Evolutionary conservation across 176 grass and related monocot species (phyloP).

Genomic region (Saccharum spontaneum): DNA sequence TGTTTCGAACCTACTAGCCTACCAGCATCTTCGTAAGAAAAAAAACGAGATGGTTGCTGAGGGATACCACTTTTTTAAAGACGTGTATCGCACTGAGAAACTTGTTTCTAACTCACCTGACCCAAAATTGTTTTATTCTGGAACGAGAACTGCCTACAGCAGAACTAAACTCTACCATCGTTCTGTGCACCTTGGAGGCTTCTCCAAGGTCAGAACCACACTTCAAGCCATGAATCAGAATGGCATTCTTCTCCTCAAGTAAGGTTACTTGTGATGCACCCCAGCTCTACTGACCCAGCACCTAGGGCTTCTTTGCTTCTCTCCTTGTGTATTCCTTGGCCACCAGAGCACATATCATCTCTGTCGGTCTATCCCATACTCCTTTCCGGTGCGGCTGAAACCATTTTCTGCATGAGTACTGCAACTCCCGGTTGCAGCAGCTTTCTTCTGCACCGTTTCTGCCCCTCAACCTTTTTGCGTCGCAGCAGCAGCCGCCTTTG

Average conservation of each 20-base stretch:
- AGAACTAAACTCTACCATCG: neutral
- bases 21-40: neutral
- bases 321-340: conserved; percentile 42
- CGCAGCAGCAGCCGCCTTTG: neutral
- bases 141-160: neutral
- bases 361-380: neutral
- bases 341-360: conserved; percentile 36
- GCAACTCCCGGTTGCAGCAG: conserved; percentile 5
- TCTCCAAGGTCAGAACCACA: conserved; percentile 35
- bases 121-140: neutral
- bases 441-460: conserved; percentile 28
- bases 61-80: too few species aligned
- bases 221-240: conserved; percentile 38
- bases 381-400: conserved; percentile 26
- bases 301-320: conserved; percentile 41
- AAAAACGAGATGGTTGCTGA: too few species aligned
- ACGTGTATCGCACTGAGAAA: neutral
- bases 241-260: conserved; percentile 10
- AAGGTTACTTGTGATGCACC: conserved; percentile 35
- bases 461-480: conserved; percentile 4
- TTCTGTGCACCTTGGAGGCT: neutral
- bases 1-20: neutral
- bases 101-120: conserved; percentile 9
- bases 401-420: conserved; percentile 29
- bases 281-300: conserved; percentile 5